Percentiles rank a stretch among this genome's conserved stretches.
These are phyloP conservation scores for Paecilomyces formosus DNA, from an alignment of 2,329 filamentous ascomycete genomes.

Conservation along the genomic window DNA sequence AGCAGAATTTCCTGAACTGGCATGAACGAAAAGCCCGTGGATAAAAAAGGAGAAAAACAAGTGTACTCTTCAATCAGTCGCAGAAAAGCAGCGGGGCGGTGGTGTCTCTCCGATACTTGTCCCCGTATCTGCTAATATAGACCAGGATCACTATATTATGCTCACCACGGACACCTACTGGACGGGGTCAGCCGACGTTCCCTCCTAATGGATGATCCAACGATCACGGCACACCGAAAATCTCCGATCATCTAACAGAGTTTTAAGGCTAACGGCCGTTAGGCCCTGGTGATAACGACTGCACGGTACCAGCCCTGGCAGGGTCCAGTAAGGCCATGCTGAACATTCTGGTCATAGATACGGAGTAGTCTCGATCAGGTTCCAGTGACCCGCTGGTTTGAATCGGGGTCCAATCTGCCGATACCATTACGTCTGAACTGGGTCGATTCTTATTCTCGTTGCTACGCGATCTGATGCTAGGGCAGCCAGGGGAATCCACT, in stretches of 20 bases:
- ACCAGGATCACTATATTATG: constrained; percentile 1
- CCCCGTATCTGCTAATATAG: not conserved
- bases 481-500: not conserved
- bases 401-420: not conserved
- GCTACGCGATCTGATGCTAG: not conserved
- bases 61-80: not conserved
- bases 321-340: not conserved
- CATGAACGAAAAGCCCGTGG: not conserved
- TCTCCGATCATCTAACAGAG: not conserved
- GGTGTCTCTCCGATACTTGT: not conserved
- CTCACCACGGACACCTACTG: not conserved
- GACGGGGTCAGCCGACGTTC: not conserved
- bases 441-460: not conserved
- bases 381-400: not conserved
- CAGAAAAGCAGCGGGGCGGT: not conserved
- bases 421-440: not conserved
- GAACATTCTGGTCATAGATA: not conserved
- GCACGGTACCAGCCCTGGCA: not conserved
- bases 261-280: not conserved
- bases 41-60: not conserved
- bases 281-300: not conserved
- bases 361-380: not conserved
- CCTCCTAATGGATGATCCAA: constrained; percentile 10
- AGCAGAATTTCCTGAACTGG: not conserved
- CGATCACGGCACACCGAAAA: not conserved